phyloP scores from a whole-genome alignment of 441 rosid species.

The Pelargonium cotyledonis region DNA sequence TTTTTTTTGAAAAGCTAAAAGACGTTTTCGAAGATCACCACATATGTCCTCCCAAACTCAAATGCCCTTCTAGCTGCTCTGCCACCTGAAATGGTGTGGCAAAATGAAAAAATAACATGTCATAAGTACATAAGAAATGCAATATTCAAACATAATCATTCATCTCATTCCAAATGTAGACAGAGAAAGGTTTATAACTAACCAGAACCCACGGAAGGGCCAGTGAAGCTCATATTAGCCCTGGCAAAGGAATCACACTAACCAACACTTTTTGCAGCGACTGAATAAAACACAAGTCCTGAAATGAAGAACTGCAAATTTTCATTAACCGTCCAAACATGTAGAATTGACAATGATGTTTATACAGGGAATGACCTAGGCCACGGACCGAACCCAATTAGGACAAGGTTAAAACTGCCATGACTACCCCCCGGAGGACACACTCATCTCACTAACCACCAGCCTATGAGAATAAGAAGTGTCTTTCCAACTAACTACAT shows the following conservation, averaged over 20 bases:
- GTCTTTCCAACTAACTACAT: background rate
- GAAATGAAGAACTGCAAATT: background rate
- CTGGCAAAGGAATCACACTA: background rate
- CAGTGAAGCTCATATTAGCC: conserved; percentile 26
- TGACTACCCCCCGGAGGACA: background rate
- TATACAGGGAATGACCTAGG: background rate
- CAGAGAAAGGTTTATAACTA: conserved; percentile 15
- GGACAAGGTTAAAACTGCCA: too few species aligned
- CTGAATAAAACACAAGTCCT: background rate
- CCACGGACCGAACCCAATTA: background rate
- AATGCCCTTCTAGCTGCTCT: conserved; percentile 52
- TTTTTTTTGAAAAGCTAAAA: too few species aligned
- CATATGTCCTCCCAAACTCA: conserved; percentile 92
- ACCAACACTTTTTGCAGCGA: background rate
- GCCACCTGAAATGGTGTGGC: conserved; percentile 37
- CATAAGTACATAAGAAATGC: too few species aligned
- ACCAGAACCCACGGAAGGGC: conserved; percentile 33
- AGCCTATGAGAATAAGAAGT: background rate
- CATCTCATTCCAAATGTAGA: background rate
- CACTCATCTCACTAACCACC: background rate
- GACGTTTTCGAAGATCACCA: too few species aligned
- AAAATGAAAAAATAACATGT: background rate
- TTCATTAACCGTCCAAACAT: background rate
- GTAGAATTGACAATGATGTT: background rate
- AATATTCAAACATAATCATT: too few species aligned